Percentiles rank a stretch among this genome's conserved stretches.
Conservation (phyloP, 164 flowering plant species). For the Pachysandra terminalis region DNA sequence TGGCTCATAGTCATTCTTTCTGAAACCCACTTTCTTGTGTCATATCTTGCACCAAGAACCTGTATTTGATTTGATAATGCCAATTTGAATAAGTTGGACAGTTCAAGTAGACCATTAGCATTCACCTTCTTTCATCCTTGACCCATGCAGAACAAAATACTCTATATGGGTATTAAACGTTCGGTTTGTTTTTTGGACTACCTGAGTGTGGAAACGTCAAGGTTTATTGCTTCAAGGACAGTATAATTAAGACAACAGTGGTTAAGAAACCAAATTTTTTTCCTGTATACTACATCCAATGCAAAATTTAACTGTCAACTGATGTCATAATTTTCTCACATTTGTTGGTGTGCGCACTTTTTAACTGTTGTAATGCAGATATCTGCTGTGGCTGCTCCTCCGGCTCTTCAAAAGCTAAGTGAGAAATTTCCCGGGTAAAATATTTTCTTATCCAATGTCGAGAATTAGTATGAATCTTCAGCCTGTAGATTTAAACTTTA, state of each 20-base stretch:
- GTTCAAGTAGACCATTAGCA: no score
- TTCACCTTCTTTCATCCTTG: no score
- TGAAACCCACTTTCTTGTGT: neutral
- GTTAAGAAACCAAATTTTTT: no score
- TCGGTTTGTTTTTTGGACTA: no score
- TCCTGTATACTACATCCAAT: neutral
- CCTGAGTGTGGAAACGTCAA: neutral
- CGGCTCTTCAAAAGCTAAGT: slow-evolving; percentile 92
- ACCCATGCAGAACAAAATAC: no score
- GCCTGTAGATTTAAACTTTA: neutral
- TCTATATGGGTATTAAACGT: no score
- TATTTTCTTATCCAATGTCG: neutral
- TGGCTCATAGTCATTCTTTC: slow-evolving; percentile 30
- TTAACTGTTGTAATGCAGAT: slow-evolving; percentile 41
- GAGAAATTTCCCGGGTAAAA: slow-evolving; percentile 88
- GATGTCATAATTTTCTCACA: neutral
- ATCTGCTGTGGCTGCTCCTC: slow-evolving; percentile 92
- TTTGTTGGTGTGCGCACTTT: neutral
- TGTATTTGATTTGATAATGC: neutral
- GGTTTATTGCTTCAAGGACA: neutral
- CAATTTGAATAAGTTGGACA: no score
- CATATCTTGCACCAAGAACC: neutral
- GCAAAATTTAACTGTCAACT: neutral
- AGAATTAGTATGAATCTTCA: neutral
- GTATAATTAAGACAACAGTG: no score